These are phyloP conservation scores for Camellia granthamiana DNA, from an alignment of 148 eudicot species.

Conservation along the genomic window DNA sequence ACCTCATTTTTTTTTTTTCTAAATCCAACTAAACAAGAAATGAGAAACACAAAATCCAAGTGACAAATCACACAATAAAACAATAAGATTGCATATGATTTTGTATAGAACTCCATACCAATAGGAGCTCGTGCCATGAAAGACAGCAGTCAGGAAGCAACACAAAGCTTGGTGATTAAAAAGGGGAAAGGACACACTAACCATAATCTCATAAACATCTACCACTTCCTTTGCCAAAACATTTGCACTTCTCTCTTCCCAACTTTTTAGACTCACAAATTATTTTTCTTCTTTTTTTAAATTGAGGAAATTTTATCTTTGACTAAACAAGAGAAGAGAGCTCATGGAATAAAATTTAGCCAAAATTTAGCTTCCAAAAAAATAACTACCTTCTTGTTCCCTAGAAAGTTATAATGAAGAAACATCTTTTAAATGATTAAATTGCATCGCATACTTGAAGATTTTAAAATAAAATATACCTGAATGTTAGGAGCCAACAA, in stretches of 20 bases:
- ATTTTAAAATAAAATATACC: slow-evolving; percentile 33
- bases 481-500: slow-evolving; percentile 97
- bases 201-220: not conserved
- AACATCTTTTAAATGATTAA: not conserved
- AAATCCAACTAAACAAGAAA: too few relatives aligned
- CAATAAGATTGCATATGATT: not conserved
- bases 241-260: not conserved
- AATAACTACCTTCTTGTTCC: not conserved
- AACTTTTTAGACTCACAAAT: slow-evolving; percentile 1
- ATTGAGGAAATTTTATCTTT: not conserved
- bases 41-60: not conserved
- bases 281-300: not conserved
- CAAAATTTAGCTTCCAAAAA: not conserved
- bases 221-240: not conserved
- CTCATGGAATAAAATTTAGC: not conserved
- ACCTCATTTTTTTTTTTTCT: too few relatives aligned
- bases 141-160: not conserved
- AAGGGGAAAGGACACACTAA: not conserved
- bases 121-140: not conserved
- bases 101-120: not conserved
- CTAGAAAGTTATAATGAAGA: not conserved
- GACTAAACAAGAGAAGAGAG: not conserved
- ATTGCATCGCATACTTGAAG: not conserved
- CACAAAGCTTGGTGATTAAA: not conserved
- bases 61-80: not conserved